Base-by-base conservation (phyloP, 352 stramenopile genomes). In the Pythium periplocum region DNA sequence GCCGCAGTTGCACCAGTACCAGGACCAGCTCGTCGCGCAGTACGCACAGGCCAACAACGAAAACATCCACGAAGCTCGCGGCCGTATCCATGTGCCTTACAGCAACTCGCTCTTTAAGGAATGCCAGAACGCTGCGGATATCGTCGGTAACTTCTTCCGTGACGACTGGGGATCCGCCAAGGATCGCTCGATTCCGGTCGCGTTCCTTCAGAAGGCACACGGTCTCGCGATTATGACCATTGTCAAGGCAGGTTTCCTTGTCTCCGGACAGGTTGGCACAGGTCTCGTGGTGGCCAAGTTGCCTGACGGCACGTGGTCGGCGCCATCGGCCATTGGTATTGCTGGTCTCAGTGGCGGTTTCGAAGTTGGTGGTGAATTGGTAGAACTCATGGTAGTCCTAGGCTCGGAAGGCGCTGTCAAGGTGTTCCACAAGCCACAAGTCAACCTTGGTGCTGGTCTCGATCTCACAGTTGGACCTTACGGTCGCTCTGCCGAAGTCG, bases 381-480 rank as follows among this genome's bases (percentile, higher is more conserved):
- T 89, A 0, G 89, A 98, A 66, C 78, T 97, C 32, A 81, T 97
- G 44, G 95, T 98, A 66, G 78, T 97, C 45, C 69, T 97, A 2
- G 95, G 94, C 55, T 95, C 77, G 1, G 82, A 96, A 48, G 73
- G 74, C 30, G 83, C 89, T 4, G 85, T 98, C 1, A 74, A 93
- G 50, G 69, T 96, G 30, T 90, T 97, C 54, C 78, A 89, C 67
- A 71, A 87, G 74, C 64, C 77, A 55, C 68, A 87, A 46, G 61
- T 97, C 12, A 90, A 96, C 57, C 64, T 98, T 1, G 90, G 90
- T 10, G 87, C 75, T 0, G 88, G 95, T 45, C 61, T 97, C 40
- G 88, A 92, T 52, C 53, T 96, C 10, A 71, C 87, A 0, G 61
- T 96, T 10, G 90, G 88, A 34, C 91, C 91, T 0, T 69, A 96